phyloP scores from a whole-genome alignment of 768 basidiomycete species.

The Lentinula sp. region DNA sequence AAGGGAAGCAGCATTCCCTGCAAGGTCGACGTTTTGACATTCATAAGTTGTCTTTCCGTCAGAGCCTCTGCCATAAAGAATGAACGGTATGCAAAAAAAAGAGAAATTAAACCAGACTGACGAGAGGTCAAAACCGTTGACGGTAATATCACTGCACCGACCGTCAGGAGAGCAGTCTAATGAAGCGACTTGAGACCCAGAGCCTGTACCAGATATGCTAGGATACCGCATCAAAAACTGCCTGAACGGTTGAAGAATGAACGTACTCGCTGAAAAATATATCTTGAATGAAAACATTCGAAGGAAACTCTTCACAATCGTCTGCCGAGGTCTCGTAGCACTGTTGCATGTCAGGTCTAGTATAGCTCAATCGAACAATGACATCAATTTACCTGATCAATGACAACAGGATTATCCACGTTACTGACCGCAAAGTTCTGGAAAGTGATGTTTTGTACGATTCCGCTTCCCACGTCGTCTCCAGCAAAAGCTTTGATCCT shows the following conservation, averaged over 20 bases:
- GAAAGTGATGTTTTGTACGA: slow-evolving; percentile 53
- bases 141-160: slow-evolving; percentile 42
- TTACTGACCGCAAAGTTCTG: slow-evolving; percentile 43
- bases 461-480: slow-evolving; percentile 48
- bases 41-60: slow-evolving; percentile 39
- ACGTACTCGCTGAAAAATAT: slow-evolving; percentile 45
- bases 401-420: slow-evolving; percentile 54
- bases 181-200: slow-evolving; percentile 44
- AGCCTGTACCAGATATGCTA: slow-evolving; percentile 54
- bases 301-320: slow-evolving; percentile 48
- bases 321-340: slow-evolving; percentile 43
- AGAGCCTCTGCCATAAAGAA: slow-evolving; percentile 18
- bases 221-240: background rate
- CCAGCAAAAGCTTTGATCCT: slow-evolving; percentile 68
- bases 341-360: slow-evolving; percentile 15
- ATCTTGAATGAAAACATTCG: slow-evolving; percentile 50
- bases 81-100: background rate
- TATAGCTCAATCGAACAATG: background rate
- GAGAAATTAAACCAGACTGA: slow-evolving; percentile 18
- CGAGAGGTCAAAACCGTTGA: slow-evolving; percentile 39
- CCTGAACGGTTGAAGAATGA: background rate
- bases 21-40: slow-evolving; percentile 49
- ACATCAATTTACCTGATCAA: slow-evolving; percentile 37
- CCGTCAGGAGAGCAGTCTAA: slow-evolving; percentile 52
- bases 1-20: slow-evolving; percentile 34